Conservation (phyloP, 495 filamentous ascomycete species). For the Penicillium verhagenii region DNA sequence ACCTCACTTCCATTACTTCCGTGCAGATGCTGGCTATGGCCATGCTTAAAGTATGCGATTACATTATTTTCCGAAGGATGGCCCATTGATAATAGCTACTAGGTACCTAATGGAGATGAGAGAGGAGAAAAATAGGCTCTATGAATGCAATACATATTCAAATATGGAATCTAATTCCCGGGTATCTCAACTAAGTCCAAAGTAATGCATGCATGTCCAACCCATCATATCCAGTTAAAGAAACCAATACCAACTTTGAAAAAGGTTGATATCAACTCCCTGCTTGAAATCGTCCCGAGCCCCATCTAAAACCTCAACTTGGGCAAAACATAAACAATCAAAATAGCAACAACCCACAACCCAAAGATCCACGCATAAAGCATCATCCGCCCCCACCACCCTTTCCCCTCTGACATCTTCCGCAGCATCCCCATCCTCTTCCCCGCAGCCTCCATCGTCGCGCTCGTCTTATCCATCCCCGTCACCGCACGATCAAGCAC, state of each 20-base stretch:
- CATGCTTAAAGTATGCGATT: no score
- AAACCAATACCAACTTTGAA: no score
- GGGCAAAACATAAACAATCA: slow-evolving; percentile 77
- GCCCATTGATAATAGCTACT: no score
- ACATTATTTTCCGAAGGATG: no score
- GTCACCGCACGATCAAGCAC: slow-evolving; percentile 66
- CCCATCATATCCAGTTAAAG: not conserved
- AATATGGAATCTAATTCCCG: no score
- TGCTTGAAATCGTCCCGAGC: no score
- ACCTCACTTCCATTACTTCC: not conserved
- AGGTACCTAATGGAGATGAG: no score
- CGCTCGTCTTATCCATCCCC: slow-evolving; percentile 72
- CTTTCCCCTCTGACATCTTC: slow-evolving; percentile 78
- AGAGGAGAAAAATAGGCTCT: no score
- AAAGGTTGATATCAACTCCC: no score
- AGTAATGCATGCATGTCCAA: not conserved
- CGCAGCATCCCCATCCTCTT: slow-evolving; percentile 70
- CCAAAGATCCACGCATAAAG: slow-evolving; percentile 81
- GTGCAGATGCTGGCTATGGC: not conserved
- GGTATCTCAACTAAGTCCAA: slow-evolving; percentile 11
- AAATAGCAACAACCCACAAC: slow-evolving; percentile 68
- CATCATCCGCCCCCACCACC: slow-evolving; percentile 82
- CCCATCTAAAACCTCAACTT: slow-evolving; percentile 75
- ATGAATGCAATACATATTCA: no score
- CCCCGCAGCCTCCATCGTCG: slow-evolving; percentile 71